Percentiles rank a stretch among this genome's conserved stretches.
Conservation (phyloP, 2,329 filamentous ascomycete genomes). For the Dactylellina drechsleri region DNA sequence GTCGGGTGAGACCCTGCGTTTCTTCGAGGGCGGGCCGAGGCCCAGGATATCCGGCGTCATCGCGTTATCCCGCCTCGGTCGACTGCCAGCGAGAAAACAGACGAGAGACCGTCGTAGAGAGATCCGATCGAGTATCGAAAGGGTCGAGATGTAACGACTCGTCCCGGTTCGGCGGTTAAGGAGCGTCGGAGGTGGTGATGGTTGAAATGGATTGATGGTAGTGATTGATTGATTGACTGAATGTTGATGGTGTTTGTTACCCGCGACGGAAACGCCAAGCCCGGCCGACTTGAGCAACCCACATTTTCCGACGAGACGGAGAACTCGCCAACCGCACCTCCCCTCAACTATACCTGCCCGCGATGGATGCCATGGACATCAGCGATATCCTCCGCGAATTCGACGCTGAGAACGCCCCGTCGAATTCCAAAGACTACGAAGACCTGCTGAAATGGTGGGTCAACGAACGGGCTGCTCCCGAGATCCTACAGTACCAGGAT, state of each 20-base stretch:
- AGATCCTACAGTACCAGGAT: constrained; percentile 82
- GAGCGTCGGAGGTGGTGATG: neutral
- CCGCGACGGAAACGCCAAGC: constrained; percentile 18
- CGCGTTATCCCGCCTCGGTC: constrained; percentile 25
- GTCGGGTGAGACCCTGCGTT: constrained; percentile 48
- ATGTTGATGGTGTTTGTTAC: constrained; percentile 16
- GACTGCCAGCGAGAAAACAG: neutral
- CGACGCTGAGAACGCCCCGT: constrained; percentile 69
- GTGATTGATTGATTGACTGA: neutral
- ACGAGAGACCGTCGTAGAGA: neutral
- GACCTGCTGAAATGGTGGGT: constrained; percentile 93
- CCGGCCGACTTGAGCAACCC: neutral
- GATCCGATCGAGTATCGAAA: neutral
- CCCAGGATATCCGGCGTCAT: constrained; percentile 52
- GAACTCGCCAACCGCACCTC: neutral
- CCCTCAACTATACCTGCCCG: neutral
- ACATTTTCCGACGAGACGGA: neutral
- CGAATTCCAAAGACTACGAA: constrained; percentile 76
- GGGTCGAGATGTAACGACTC: neutral
- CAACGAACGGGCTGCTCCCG: constrained; percentile 86
- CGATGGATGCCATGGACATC: constrained; percentile 72
- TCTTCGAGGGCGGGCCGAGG: constrained; percentile 51
- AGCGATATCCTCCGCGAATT: constrained; percentile 81
- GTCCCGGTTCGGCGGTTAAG: constrained; percentile 3
- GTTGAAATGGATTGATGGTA: constrained; percentile 10